Evolutionary conservation across 768 basidiomycete species (phyloP).

Genomic region (Suillus subluteus): DNA sequence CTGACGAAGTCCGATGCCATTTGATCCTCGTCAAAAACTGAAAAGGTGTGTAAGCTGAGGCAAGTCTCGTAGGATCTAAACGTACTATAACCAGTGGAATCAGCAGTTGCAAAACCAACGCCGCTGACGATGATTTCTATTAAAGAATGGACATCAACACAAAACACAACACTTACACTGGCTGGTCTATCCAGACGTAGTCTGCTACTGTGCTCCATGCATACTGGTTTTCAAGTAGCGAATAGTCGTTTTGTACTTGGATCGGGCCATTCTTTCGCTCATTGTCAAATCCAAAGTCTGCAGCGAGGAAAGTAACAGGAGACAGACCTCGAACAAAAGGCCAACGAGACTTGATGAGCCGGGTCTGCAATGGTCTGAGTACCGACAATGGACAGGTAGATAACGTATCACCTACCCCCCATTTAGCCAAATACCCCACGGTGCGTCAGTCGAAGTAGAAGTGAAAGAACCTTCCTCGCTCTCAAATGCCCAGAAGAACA

Average conservation of each 20-base stretch:
- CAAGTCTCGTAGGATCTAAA: neutral
- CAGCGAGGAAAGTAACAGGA: neutral
- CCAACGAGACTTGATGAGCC: slow-evolving; percentile 74
- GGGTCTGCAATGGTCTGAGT: slow-evolving; percentile 43
- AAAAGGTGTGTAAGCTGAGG: neutral
- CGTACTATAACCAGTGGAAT: slow-evolving; percentile 61
- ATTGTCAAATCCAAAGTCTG: neutral
- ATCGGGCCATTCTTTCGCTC: slow-evolving; percentile 68
- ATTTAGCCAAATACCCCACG: slow-evolving; percentile 78
- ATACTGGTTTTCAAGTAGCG: slow-evolving; percentile 51
- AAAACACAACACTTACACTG: slow-evolving; percentile 44
- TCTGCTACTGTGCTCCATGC: slow-evolving; percentile 66
- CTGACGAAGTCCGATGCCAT: slow-evolving; percentile 57
- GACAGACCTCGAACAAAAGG: slow-evolving; percentile 62
- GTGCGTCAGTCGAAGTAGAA: slow-evolving; percentile 41
- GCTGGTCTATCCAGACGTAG: slow-evolving; percentile 76
- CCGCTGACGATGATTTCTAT: slow-evolving; percentile 42
- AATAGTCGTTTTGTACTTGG: slow-evolving; percentile 54
- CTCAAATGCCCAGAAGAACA: slow-evolving; percentile 71
- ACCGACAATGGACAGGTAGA: neutral
- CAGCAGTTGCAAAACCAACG: slow-evolving; percentile 66
- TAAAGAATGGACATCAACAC: neutral
- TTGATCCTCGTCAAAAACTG: slow-evolving; percentile 66
- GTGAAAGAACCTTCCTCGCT: slow-evolving; percentile 60
- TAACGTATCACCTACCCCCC: slow-evolving; percentile 53